Percentiles rank a stretch among this genome's conserved stretches.
Evolutionary conservation across 805 yeast genomes (phyloP).

Genomic region (Candida yuanshanica): DNA sequence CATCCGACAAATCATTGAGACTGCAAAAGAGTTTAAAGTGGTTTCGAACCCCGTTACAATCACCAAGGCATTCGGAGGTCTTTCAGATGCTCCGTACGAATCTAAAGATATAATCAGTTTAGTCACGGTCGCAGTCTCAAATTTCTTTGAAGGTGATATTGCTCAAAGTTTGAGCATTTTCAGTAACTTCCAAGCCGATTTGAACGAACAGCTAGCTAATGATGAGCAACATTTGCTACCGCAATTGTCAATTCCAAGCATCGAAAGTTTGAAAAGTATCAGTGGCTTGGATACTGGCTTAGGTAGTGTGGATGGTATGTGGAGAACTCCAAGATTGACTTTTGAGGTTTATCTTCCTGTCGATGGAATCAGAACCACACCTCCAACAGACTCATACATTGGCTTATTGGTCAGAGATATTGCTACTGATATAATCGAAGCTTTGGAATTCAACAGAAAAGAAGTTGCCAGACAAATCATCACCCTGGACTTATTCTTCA

Average conservation of each 20-base stretch:
- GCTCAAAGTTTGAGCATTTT: constrained; percentile 26
- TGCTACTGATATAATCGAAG: constrained; percentile 65
- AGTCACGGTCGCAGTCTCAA: constrained; percentile 42
- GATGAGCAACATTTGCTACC: constrained; percentile 18
- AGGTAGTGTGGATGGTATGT: constrained; percentile 57
- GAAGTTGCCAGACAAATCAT: constrained; percentile 83
- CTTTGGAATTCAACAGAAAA: constrained; percentile 82
- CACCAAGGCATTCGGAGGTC: constrained; percentile 22
- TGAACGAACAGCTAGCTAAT: constrained; percentile 12
- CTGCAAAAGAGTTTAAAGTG: constrained; percentile 38
- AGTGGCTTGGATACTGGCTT: constrained; percentile 30
- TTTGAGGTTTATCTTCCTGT: constrained; percentile 55
- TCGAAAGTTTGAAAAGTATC: constrained; percentile 28
- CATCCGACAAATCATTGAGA: constrained; percentile 30
- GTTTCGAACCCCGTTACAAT: constrained; percentile 16
- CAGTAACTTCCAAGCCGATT: constrained; percentile 27
- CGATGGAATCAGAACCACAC: constrained; percentile 60
- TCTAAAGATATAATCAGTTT: constrained; percentile 43
- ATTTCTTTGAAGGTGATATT: constrained; percentile 14
- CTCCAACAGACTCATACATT: constrained; percentile 43
- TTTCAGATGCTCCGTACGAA: constrained; percentile 40
- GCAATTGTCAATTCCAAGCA: constrained; percentile 29
- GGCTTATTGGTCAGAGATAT: constrained; percentile 71
- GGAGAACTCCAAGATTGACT: constrained; percentile 57
- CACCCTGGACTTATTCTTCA: constrained; percentile 66